Evolutionary conservation across 192 early-diverging fungal genomes (phyloP).

Genomic region (Linnemannia exigua): DNA sequence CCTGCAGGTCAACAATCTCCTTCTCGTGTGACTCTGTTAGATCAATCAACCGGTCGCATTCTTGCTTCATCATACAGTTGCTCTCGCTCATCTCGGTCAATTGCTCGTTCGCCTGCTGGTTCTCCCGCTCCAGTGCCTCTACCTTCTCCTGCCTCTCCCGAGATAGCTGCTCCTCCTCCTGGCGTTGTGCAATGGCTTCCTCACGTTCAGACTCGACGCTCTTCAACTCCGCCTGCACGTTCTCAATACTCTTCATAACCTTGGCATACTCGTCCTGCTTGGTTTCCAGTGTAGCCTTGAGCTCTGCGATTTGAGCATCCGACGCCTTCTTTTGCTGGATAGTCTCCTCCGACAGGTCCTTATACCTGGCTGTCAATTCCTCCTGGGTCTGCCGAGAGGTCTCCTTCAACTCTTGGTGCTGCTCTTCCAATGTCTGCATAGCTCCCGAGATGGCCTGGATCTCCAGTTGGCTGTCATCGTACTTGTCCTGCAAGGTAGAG

Average conservation of each 20-base stretch:
- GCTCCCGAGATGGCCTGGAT: constrained; percentile 16
- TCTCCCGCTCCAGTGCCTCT: constrained; percentile 21
- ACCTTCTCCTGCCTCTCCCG: constrained; percentile 8
- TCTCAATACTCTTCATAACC: constrained; percentile 23
- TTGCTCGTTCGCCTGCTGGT: background rate
- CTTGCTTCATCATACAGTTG: background rate
- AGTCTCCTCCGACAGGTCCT: background rate
- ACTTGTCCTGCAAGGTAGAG: constrained; percentile 13
- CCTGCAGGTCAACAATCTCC: constrained; percentile 18
- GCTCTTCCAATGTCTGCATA: constrained; percentile 3
- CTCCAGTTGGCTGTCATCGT: constrained; percentile 20
- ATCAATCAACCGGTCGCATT: constrained; percentile 17
- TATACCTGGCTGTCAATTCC: constrained; percentile 7
- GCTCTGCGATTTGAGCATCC: background rate
- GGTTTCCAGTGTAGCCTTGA: constrained; percentile 1
- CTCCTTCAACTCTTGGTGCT: constrained; percentile 19
- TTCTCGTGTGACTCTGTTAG: constrained; percentile 8
- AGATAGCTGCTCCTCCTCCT: constrained; percentile 16
- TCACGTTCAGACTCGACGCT: constrained; percentile 26
- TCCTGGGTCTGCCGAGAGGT: constrained; percentile 12
- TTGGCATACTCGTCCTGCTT: constrained; percentile 7
- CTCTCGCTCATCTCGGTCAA: background rate
- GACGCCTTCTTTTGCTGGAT: constrained; percentile 6
- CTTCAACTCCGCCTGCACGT: constrained; percentile 35
- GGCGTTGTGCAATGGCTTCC: constrained; percentile 22